These are phyloP conservation scores for Zhuliangozyma parablackwelliae DNA, from an alignment of 1,139 yeast genomes.

Conservation along the genomic window DNA sequence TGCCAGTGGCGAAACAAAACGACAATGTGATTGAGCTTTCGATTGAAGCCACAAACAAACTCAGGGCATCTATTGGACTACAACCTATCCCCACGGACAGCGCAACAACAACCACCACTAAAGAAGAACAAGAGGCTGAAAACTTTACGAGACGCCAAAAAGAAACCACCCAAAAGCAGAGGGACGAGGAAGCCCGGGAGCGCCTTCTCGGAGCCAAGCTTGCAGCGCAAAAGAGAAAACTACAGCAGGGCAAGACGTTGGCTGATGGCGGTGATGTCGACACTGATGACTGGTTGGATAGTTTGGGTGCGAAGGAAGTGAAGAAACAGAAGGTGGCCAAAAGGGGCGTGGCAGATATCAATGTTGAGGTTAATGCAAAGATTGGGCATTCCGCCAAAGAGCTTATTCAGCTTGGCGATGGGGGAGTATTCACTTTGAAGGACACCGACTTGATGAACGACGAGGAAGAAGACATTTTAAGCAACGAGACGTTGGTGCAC, in stretches of 20 bases:
- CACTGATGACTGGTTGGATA: slow-evolving; percentile 39
- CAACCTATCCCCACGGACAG: slow-evolving; percentile 22
- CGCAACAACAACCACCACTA: background rate
- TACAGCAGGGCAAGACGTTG: slow-evolving; percentile 15
- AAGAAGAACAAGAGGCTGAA: slow-evolving; percentile 5
- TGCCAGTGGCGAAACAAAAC: slow-evolving; percentile 13
- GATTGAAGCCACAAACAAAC: slow-evolving; percentile 35
- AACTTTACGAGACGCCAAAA: slow-evolving; percentile 16
- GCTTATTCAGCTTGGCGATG: slow-evolving; percentile 34
- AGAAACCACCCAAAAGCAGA: slow-evolving; percentile 5
- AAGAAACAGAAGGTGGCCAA: slow-evolving; percentile 1
- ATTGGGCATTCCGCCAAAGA: slow-evolving; percentile 46
- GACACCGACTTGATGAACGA: slow-evolving; percentile 54
- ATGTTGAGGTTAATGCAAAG: slow-evolving; percentile 16
- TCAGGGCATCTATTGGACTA: slow-evolving; percentile 29
- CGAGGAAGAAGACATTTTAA: slow-evolving; percentile 48
- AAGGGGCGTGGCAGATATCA: background rate
- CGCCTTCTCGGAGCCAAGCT: slow-evolving; percentile 14
- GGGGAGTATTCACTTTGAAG: slow-evolving; percentile 59
- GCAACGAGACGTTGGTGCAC: slow-evolving; percentile 36
- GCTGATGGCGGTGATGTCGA: slow-evolving; percentile 23
- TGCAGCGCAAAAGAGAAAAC: slow-evolving; percentile 13
- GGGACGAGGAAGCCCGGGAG: slow-evolving; percentile 10
- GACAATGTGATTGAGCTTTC: slow-evolving; percentile 25
- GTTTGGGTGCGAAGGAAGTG: slow-evolving; percentile 13